A percentile compares a stretch with the other conserved stretches of the same genome.
Conservation (phyloP, 2,329 filamentous ascomycete species). For the Penicillium sp. region DNA sequence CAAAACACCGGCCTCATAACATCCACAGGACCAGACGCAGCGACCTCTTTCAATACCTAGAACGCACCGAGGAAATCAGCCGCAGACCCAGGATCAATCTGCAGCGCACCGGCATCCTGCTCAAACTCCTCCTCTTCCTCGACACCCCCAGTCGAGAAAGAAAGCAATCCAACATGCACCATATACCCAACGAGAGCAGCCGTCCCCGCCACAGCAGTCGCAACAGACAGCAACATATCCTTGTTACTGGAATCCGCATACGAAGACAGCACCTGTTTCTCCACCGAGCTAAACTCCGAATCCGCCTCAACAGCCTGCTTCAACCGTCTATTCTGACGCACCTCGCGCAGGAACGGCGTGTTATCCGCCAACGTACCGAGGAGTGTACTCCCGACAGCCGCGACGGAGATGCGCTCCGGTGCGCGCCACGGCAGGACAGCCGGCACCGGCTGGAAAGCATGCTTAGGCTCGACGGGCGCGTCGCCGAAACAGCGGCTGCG, state of each 20-base stretch:
- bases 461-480: slow-evolving; percentile 10
- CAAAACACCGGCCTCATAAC: not conserved
- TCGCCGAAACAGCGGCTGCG: slow-evolving; percentile 39
- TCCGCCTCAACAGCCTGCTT: slow-evolving; percentile 32
- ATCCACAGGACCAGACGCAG: not conserved
- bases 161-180: slow-evolving; percentile 31
- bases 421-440: slow-evolving; percentile 35
- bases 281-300: slow-evolving; percentile 23
- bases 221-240: slow-evolving; percentile 38
- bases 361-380: slow-evolving; percentile 36
- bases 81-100: slow-evolving; percentile 12
- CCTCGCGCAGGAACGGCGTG: slow-evolving; percentile 36
- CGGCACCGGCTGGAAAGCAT: slow-evolving; percentile 20
- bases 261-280: slow-evolving; percentile 26
- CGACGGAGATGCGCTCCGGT: slow-evolving; percentile 31
- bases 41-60: not conserved
- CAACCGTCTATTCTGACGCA: slow-evolving; percentile 38
- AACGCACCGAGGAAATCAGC: slow-evolving; percentile 16
- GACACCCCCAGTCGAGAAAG: slow-evolving; percentile 1
- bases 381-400: slow-evolving; percentile 34
- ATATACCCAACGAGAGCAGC: slow-evolving; percentile 39
- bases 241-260: slow-evolving; percentile 27
- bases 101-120: slow-evolving; percentile 2
- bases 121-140: slow-evolving; percentile 8
- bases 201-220: slow-evolving; percentile 33